A percentile compares a stretch with the other conserved stretches of the same genome.
These are phyloP conservation scores for Gnetum montanum DNA, from an alignment of 75 land plant species.

Conservation along the genomic window DNA sequence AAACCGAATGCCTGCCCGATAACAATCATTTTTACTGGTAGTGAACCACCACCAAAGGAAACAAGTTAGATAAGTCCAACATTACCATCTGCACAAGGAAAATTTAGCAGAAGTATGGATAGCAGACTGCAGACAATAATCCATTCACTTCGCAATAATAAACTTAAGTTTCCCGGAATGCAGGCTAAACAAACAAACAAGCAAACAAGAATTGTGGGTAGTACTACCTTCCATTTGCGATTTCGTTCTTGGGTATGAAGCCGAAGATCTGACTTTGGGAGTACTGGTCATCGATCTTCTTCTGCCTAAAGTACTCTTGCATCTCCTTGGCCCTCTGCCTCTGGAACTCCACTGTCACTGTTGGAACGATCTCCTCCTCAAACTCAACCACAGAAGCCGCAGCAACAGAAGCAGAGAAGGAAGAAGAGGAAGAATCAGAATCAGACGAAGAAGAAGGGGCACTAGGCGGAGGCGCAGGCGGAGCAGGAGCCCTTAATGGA, in stretches of 20 bases:
- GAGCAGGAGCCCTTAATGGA: conserved; percentile 22
- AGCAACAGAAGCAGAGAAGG: conserved; percentile 12
- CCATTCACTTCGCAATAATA: no score
- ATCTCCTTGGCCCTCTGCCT: conserved; percentile 88
- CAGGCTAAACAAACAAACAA: no score
- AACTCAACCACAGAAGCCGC: neutral
- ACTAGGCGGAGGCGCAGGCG: conserved; percentile 25
- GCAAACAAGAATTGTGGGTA: neutral
- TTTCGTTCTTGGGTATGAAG: conserved; percentile 82
- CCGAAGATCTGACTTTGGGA: conserved; percentile 70
- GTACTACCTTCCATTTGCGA: conserved; percentile 79
- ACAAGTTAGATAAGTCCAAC: no score
- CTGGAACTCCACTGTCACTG: conserved; percentile 84
- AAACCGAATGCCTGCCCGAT: no score
- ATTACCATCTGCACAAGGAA: no score
- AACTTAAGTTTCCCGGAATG: no score
- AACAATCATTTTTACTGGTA: no score
- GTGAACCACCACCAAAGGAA: no score
- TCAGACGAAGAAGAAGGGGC: conserved; percentile 24
- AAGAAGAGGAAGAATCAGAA: conserved; percentile 11
- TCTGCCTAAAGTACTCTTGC: conserved; percentile 81
- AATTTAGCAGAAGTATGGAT: neutral
- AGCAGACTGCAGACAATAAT: no score
- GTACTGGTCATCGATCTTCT: conserved; percentile 65
- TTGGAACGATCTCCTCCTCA: conserved; percentile 6